These are phyloP conservation scores for Boletellus emodensis DNA, from an alignment of 768 basidiomycete species.

Conservation along the genomic window DNA sequence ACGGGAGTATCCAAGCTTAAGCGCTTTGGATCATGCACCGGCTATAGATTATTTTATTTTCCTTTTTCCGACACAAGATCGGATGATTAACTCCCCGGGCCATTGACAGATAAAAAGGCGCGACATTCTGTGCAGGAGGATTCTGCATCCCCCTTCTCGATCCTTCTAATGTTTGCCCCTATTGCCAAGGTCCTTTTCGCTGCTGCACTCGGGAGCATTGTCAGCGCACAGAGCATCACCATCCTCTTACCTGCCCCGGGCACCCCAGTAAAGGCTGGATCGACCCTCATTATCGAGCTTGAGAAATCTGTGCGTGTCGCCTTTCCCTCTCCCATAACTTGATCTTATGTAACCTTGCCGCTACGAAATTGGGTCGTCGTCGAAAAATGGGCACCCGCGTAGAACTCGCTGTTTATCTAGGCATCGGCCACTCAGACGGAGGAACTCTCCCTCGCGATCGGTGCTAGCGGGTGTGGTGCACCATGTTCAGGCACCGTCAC, in stretches of 20 bases:
- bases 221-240: conserved; percentile 36
- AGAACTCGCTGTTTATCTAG: no score
- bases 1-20: no score
- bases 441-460: conserved; percentile 12
- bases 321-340: neutral
- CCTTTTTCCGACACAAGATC: no score
- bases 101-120: neutral
- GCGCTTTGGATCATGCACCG: no score
- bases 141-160: neutral
- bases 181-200: conserved; percentile 9
- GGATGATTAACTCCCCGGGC: no score
- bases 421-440: no score
- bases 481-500: neutral
- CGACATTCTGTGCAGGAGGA: neutral
- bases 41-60: no score
- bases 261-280: conserved; percentile 31
- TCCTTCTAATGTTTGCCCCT: conserved; percentile 5
- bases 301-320: conserved; percentile 37
- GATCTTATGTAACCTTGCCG: no score
- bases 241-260: conserved; percentile 37
- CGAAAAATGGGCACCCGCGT: neutral
- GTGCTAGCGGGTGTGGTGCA: accelerated
- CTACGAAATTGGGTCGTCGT: no score
- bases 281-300: conserved; percentile 35
- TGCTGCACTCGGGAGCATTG: conserved; percentile 11